Conservation (phyloP, 2,329 filamentous ascomycete species). For the Cladophialophora yegresii region DNA sequence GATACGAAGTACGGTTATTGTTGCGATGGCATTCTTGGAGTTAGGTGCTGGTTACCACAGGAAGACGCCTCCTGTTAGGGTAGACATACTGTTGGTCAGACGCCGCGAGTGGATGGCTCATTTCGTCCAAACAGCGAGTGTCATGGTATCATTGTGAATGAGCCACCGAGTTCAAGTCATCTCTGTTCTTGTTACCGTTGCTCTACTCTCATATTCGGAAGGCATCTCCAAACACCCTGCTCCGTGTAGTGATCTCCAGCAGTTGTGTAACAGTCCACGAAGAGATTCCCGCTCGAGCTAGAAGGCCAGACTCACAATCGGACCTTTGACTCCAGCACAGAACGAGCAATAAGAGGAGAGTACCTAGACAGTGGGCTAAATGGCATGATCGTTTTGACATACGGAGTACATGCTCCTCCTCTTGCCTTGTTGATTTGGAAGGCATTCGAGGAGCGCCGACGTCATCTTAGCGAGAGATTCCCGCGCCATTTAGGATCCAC, state of each 20-base stretch:
- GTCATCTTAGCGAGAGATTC: constrained; percentile 2
- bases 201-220: neutral
- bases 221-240: neutral
- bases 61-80: neutral
- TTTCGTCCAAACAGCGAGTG: neutral
- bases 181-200: neutral
- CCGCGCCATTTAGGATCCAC: constrained; percentile 7
- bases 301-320: neutral
- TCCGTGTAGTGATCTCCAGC: neutral
- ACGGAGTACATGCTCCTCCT: neutral
- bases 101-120: neutral
- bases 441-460: neutral
- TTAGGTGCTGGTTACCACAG: neutral
- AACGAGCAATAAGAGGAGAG: neutral
- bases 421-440: neutral
- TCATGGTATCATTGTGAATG: neutral
- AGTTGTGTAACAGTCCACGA: neutral
- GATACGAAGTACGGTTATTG: neutral
- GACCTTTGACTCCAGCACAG: neutral
- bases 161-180: neutral
- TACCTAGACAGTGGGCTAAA: neutral
- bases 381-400: neutral
- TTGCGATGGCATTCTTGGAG: neutral
- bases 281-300: neutral
- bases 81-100: neutral